Evolutionary conservation across 768 basidiomycete species (phyloP).

Genomic region (Russula griseocarnosa): DNA sequence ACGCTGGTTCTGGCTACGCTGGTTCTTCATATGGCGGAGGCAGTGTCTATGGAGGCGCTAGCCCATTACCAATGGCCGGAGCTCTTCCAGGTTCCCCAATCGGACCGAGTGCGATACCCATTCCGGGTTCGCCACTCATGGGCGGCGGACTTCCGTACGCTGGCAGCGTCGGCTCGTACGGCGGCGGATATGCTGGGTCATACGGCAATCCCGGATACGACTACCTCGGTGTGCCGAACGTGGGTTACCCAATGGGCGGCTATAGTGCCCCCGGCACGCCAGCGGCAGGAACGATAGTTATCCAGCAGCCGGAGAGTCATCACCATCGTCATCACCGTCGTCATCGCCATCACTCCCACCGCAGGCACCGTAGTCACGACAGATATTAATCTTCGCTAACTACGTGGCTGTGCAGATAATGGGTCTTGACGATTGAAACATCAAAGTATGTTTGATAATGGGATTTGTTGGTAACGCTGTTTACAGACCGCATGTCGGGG

Average conservation of each 20-base stretch:
- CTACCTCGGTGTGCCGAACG: neutral
- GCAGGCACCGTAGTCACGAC: constrained; percentile 26
- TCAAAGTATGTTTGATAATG: neutral
- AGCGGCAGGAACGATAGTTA: neutral
- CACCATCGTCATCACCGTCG: neutral
- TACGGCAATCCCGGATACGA: constrained; percentile 15
- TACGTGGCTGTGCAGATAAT: neutral
- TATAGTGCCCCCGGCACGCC: constrained; percentile 1
- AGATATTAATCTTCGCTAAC: constrained; percentile 3
- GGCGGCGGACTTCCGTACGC: no score
- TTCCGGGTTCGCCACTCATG: constrained; percentile 11
- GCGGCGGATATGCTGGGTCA: constrained; percentile 8
- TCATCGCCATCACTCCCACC: constrained; percentile 16
- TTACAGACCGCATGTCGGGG: neutral
- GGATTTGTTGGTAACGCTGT: no score
- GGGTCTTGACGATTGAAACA: neutral
- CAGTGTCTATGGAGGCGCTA: constrained; percentile 2
- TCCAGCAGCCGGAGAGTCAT: neutral
- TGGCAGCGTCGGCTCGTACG: constrained; percentile 11
- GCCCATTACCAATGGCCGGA: constrained; percentile 3
- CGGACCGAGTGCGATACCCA: neutral
- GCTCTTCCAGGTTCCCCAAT: neutral
- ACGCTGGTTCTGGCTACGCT: neutral
- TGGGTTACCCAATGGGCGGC: neutral
- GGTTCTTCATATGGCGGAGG: constrained; percentile 1